Base-by-base conservation (phyloP, 2,329 filamentous ascomycete genomes). In the Penicillium thymicola region DNA sequence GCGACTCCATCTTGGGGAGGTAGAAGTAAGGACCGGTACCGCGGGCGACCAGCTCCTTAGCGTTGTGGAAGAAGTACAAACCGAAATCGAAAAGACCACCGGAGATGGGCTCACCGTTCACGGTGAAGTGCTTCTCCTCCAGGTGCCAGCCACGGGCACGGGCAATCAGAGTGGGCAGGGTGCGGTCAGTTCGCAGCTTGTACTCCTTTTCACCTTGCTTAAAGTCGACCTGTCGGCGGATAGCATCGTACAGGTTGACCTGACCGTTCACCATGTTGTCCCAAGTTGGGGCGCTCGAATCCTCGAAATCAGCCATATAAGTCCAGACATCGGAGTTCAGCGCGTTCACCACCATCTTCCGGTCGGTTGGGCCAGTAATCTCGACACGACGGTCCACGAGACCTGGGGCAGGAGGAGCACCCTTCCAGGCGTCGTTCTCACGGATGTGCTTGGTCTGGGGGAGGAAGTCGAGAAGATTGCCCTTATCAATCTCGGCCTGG, bases 231-330 rank as follows among this genome's bases (percentile, higher is more conserved):
- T 97, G 89, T 67, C 86, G 88, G 70, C 94, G 90, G 72, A 96
- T 92, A 65, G 92, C 94, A 70, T 97, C 94, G 81, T 97, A 95
- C 56, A 99, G 85, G 81, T 97, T 99, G 65, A 97, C 87, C 78
- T 99, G 94, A 62, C 94, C 94, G 67, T 94, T 96, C 81, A 97
- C 88, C 92, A 97, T 97, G 81, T 97, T 97, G 65, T 96, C 92
- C 94, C 94, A 99, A 42, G 94, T 97, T 25, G 94, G 94, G 25
- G 94, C 92, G 71, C 84, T 94, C 7, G 94, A 96, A 76, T 97
- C 93, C 79, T 99, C 94, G 66, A 99, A 96, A 77, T 99, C 94
- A 46, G 94, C 94, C 94, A 99, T 99, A 72, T 97, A 99, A 55
- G 93, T 97, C 89, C 90, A 97, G 25, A 97, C 94, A 70, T 97